Base-by-base conservation (phyloP, 768 basidiomycete genomes). In the Termitomyces sp. region DNA sequence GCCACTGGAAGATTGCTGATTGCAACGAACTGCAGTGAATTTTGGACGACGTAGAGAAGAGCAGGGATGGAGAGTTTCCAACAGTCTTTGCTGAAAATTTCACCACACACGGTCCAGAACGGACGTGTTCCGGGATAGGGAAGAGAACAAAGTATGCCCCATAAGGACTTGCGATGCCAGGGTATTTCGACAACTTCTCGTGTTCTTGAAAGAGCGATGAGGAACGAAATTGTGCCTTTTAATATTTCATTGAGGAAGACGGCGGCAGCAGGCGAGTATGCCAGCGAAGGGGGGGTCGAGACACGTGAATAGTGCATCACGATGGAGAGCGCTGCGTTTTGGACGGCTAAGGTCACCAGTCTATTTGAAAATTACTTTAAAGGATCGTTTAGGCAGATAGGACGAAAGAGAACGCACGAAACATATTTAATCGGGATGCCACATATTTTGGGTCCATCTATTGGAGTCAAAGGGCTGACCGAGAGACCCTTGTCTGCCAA, bases 291-390 rank as follows among this genome's bases (percentile, higher is more conserved):
- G 8, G 93, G 85, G 0, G 85, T 91, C 2, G 92, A 91, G 60
- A 94, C 89, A 62, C 97, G 87, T n/a, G 97, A 98, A 75, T 98
- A 93, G 79, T 98, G 95, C 92, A 99, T 96, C 65, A 98, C 92
- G 70, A 99, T 94, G 57, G 95, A 95, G 53, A 99, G 79, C 11
- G 92, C 87, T 35, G 94, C 94, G 76, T 98, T 98, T 79, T 99
- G 96, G 3, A 96, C 89, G 5, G 94, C 94, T 54, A 96, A 85
- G 18, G 91, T 92, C 65, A 94, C 85, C 61, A 93, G 81, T 15
- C 90, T 91, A 67, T 61, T 45, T 42, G 24, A 56, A 51, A 28
- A 51, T 13, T 22, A 50, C 52, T 46, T 57, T 59, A 44, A 55
- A 62, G 48, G 40, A 60, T 49, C 61, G 59, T 60, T 59, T 48